A percentile compares a stretch with the other conserved stretches of the same genome.
These are phyloP conservation scores for Sugiyamaella smithiae DNA, from an alignment of 805 yeast species.

Conservation along the genomic window DNA sequence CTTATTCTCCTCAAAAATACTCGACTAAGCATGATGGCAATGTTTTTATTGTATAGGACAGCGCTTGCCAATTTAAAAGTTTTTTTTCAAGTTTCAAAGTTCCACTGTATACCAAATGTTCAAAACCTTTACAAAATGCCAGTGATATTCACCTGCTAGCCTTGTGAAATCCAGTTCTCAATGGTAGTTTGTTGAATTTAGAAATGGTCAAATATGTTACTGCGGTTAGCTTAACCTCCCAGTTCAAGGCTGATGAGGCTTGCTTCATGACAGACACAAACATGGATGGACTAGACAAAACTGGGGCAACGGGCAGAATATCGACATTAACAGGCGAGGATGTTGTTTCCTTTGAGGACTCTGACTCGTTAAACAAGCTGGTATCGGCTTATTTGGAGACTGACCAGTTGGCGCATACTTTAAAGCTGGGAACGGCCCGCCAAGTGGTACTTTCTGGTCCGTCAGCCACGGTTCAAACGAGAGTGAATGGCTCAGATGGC, in stretches of 20 bases:
- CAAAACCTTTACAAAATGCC: too few relatives aligned
- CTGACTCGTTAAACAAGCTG: slow-evolving; percentile 11
- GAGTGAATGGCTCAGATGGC: slow-evolving; percentile 10
- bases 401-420: slow-evolving; percentile 17
- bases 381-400: slow-evolving; percentile 19
- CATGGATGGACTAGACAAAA: not conserved
- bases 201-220: too few relatives aligned
- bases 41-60: too few relatives aligned
- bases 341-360: slow-evolving; percentile 11
- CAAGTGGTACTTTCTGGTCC: slow-evolving; percentile 13
- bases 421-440: slow-evolving; percentile 22
- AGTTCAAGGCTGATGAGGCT: too few relatives aligned
- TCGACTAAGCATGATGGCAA: not conserved
- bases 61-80: too few relatives aligned
- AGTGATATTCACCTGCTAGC: too few relatives aligned
- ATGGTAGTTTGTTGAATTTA: too few relatives aligned
- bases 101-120: too few relatives aligned
- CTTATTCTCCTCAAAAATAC: not conserved
- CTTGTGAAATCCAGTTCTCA: too few relatives aligned
- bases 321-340: slow-evolving; percentile 22
- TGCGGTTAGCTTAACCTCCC: too few relatives aligned
- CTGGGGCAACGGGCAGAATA: slow-evolving; percentile 18
- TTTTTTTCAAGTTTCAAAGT: too few relatives aligned
- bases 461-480: slow-evolving; percentile 13
- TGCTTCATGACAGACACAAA: too few relatives aligned